phyloP scores from a whole-genome alignment of 148 eudicot genomes.

The Chenopodium berlandieri region DNA sequence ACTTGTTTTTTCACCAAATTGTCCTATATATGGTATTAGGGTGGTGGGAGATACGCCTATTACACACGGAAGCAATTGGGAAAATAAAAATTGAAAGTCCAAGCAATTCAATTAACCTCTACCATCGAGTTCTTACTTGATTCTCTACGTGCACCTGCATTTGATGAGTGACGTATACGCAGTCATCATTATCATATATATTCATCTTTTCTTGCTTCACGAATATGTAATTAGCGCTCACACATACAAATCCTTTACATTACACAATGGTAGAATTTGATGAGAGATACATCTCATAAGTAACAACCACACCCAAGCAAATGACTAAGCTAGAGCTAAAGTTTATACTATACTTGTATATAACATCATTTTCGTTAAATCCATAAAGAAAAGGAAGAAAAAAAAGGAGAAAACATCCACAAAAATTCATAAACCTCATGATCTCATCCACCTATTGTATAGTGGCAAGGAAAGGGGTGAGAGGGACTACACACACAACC shows the following conservation, averaged over 20 bases:
- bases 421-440: conserved; percentile 6
- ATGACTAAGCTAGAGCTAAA: not conserved
- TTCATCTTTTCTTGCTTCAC: not conserved
- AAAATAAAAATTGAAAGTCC: no score
- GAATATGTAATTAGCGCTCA: not conserved
- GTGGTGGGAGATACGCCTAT: no score
- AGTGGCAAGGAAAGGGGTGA: conserved; percentile 33
- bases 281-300: conserved; percentile 3
- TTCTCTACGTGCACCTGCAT: not conserved
- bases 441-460: conserved; percentile 24
- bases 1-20: no score
- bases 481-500: conserved; percentile 36
- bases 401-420: not conserved
- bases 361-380: conserved; percentile 6
- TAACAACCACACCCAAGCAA: conserved; percentile 8
- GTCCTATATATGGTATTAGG: no score
- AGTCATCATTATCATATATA: no score
- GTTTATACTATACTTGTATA: no score
- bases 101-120: no score
- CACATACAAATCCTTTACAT: not conserved
- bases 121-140: not conserved
- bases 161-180: not conserved
- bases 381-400: not conserved
- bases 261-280: not conserved
- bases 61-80: no score